Evolutionary conservation across 2,329 filamentous ascomycete species (phyloP).

Genomic region (Fusarium continuum): DNA sequence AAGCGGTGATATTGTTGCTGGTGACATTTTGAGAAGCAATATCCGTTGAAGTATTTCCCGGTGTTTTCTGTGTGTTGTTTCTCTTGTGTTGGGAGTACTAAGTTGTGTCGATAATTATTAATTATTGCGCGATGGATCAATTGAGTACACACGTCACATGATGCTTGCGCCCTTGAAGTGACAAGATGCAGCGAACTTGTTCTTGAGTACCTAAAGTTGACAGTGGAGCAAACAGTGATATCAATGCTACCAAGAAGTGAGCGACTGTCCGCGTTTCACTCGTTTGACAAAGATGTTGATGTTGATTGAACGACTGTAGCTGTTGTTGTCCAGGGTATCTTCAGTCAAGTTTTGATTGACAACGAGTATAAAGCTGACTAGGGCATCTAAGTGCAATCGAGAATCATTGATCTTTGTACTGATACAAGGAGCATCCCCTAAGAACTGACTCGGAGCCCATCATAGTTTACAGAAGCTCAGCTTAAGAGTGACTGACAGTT

Average conservation of each 20-base stretch:
- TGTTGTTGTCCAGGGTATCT: constrained; percentile 6
- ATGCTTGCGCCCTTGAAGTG: constrained; percentile 30
- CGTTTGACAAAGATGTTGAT: neutral
- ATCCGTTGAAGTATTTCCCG: neutral
- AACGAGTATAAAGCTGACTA: neutral
- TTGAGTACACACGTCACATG: constrained; percentile 29
- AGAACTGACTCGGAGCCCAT: too few relatives aligned
- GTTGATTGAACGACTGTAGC: neutral
- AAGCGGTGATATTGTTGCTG: constrained; percentile 40
- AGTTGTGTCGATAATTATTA: neutral
- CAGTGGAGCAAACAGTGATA: neutral
- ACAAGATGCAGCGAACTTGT: neutral
- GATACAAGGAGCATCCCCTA: too few relatives aligned
- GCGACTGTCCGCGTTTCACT: neutral
- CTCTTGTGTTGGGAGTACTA: neutral
- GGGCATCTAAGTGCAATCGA: too few relatives aligned
- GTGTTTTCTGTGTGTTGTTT: neutral
- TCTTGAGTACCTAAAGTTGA: neutral
- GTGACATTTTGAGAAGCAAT: constrained; percentile 35
- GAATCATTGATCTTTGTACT: too few relatives aligned
- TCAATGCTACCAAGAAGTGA: neutral
- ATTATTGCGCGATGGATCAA: neutral
- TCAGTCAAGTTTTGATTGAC: neutral
- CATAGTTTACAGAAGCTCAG: too few relatives aligned
- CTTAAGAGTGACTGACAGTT: too few relatives aligned